phyloP scores from a whole-genome alignment of 306 rosid species.

The Quercus bicolor region DNA sequence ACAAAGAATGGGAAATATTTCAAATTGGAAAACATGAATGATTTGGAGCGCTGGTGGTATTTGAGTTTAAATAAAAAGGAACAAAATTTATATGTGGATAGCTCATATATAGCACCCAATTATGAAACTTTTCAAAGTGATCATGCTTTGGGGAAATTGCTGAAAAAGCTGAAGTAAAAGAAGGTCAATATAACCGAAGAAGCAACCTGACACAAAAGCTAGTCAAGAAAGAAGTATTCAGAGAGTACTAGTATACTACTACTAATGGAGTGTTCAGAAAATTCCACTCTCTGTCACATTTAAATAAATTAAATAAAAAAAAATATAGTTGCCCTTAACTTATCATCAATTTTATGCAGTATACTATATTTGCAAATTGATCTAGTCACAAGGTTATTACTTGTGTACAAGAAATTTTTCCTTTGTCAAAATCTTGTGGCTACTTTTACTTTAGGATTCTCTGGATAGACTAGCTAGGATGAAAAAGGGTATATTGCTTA shows the following conservation, averaged over 20 bases:
- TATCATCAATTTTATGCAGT: slow-evolving; percentile 46
- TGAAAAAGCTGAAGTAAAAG: slow-evolving; percentile 39
- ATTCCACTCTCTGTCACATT: neutral
- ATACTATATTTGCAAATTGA: slow-evolving; percentile 39
- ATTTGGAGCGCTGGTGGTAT: slow-evolving; percentile 31
- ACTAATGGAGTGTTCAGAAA: slow-evolving; percentile 5
- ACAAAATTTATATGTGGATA: slow-evolving; percentile 25
- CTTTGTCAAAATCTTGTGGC: slow-evolving; percentile 17
- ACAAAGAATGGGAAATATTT: slow-evolving; percentile 21
- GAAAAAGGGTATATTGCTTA: slow-evolving; percentile 27
- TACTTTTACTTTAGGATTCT: slow-evolving; percentile 21
- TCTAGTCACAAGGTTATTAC: slow-evolving; percentile 40
- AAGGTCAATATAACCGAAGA: slow-evolving; percentile 32
- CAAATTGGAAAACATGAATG: slow-evolving; percentile 29
- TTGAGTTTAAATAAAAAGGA: slow-evolving; percentile 31
- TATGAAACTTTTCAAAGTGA: slow-evolving; percentile 57
- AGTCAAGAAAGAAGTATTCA: slow-evolving; percentile 30
- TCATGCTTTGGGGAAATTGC: slow-evolving; percentile 42
- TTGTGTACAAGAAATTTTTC: slow-evolving; percentile 28
- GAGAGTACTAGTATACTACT: slow-evolving; percentile 30
- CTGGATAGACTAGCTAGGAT: no score
- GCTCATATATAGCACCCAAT: slow-evolving; percentile 30
- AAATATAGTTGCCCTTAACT: slow-evolving; percentile 19
- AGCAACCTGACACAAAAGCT: slow-evolving; percentile 35
- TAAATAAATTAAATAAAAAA: neutral